Evolutionary conservation across 225 moss, liverwort and hornwort genomes (phyloP).

Genomic region (Pseudoscleropodium purum): DNA sequence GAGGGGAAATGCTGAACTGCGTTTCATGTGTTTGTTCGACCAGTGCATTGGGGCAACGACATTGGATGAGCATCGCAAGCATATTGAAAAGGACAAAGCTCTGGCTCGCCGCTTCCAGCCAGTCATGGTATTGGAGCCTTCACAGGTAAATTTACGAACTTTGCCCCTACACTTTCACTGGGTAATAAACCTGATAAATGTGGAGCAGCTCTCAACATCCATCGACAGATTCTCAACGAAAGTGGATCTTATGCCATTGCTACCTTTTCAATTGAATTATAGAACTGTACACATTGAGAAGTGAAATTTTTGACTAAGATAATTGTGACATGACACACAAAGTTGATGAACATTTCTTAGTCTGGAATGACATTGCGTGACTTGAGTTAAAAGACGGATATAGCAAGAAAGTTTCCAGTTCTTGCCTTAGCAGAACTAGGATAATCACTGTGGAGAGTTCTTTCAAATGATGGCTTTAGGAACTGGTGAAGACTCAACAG

Average conservation of each 20-base stretch:
- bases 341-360: neutral
- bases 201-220: neutral
- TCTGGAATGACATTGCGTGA: neutral
- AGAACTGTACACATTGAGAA: neutral
- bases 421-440: neutral
- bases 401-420: neutral
- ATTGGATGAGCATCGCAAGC: conserved; percentile 95
- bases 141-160: conserved; percentile 38
- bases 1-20: neutral
- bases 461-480: neutral
- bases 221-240: neutral
- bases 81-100: conserved; percentile 97
- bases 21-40: neutral
- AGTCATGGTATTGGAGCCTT: conserved; percentile 89
- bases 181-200: neutral
- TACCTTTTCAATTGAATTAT: neutral
- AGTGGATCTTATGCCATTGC: neutral
- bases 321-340: neutral
- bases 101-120: conserved; percentile 94
- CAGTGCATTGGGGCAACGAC: conserved; percentile 99
- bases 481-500: neutral
- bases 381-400: neutral
- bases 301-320: neutral
- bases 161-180: neutral
- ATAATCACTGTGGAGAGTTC: neutral